Evolutionary conservation across 2,329 filamentous ascomycete species (phyloP), one percentile per base, ranked within the genome.

Genomic region (Cladosporium oxysporum): DNA sequence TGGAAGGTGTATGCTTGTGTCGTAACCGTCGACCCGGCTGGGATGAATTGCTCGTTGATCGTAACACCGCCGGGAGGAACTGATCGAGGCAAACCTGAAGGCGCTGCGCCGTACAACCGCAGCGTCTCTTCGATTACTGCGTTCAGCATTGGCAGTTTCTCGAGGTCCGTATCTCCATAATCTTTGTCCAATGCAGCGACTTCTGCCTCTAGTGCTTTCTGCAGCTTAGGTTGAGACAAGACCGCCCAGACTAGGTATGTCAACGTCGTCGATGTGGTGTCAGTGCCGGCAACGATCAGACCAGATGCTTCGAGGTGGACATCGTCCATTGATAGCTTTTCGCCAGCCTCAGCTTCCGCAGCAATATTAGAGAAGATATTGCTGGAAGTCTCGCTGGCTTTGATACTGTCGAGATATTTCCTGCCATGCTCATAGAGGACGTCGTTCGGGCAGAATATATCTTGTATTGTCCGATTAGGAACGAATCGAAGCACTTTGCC

Each of bases 251-350:
- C 63, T 2, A 76, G 53, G 60, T 74, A 76, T 1, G 74, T 77
- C 35, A 76, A 31, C 5, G 71, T 72, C 26, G 72, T 67, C 18
- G 74, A 71, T 0, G 75, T 76, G 8, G 82, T 84, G 63, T 83
- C 80, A 14, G 76, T 76, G 5, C 81, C 83, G 2, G 77, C 82
- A 67, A 82, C 82, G 66, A 83, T 75, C 61, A 84, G 72, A 0
- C 78, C 77, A 69, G 79, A 77, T 1, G 77, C 78, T 73, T 77
- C 75, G 12, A 66, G 23, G n/a, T 68, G 63, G 3, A 76, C 70
- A 26, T 75, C 69, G 29, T 72, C 68, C n/a, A 76, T 66, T 0
- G 26, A 66, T 5, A 58, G 44, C 33, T 65, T 58, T 23, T 72
- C 70, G 26, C 69, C 70, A 37, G 72, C 72, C 58, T 74, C 73